A percentile compares a stretch with the other conserved stretches of the same genome.
Evolutionary conservation across 345 rosid species (phyloP).

Genomic region (Ceriops tagal): DNA sequence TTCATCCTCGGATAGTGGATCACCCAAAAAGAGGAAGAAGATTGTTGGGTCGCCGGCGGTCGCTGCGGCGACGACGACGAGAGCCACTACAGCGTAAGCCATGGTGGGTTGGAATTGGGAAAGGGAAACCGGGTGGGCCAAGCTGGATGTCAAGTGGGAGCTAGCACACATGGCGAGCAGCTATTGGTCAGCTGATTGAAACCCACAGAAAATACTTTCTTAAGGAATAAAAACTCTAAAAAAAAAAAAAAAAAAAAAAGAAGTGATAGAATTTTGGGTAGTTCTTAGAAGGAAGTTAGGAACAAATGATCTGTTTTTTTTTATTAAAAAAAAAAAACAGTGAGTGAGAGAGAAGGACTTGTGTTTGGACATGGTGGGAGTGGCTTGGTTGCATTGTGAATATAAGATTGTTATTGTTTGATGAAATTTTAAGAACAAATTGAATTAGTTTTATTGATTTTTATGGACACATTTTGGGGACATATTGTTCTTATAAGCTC

Average conservation of each 20-base stretch:
- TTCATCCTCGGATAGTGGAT: conserved; percentile 42
- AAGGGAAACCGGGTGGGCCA: neutral
- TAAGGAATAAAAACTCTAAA: neutral
- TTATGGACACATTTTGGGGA: neutral
- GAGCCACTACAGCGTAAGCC: neutral
- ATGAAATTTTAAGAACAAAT: neutral
- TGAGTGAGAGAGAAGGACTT: neutral
- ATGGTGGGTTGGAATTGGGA: conserved; percentile 27
- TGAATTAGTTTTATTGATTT: neutral
- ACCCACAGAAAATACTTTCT: neutral
- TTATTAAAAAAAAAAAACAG: neutral
- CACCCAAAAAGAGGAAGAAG: conserved; percentile 63
- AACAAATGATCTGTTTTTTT: neutral
- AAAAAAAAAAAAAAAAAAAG: neutral
- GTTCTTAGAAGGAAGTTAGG: neutral
- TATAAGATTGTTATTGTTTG: conserved; percentile 4
- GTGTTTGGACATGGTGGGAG: neutral
- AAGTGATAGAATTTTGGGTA: neutral
- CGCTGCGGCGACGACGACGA: neutral
- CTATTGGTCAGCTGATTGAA: conserved; percentile 27
- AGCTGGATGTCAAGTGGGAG: conserved; percentile 36
- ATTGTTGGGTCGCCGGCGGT: conserved; percentile 19
- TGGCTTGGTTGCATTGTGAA: conserved; percentile 14
- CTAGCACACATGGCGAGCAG: conserved; percentile 34
- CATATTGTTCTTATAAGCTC: no score